Evolutionary conservation across 108 stramenopile species (phyloP).

Genomic region (Nannochloropsis gaditana): DNA sequence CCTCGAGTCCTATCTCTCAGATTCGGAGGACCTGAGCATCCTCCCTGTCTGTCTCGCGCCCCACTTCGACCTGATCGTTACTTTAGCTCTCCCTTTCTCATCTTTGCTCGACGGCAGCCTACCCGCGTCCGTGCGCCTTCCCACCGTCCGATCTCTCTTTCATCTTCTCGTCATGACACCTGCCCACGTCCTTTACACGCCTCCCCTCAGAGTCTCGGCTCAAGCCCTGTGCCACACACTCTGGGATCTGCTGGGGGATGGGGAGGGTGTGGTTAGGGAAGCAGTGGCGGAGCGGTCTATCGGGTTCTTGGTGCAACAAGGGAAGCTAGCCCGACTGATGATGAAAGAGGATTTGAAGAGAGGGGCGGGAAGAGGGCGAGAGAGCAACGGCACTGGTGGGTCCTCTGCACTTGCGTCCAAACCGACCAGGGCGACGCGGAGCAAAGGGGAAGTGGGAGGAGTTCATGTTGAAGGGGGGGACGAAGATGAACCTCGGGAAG

Average conservation of each 20-base stretch:
- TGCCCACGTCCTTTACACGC: neutral
- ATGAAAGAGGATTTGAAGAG: neutral
- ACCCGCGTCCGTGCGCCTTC: neutral
- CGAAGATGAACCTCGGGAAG: neutral
- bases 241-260: neutral
- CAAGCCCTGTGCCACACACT: neutral
- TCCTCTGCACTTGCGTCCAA: no score
- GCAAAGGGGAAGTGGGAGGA: no score
- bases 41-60: neutral
- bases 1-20: neutral
- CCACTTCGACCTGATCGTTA: neutral
- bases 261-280: neutral
- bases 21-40: neutral
- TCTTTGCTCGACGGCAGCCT: neutral
- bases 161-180: conserved; percentile 1
- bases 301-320: neutral
- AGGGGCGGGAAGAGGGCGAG: neutral
- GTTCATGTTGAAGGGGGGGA: neutral
- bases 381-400: neutral
- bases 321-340: neutral
- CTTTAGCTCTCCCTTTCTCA: neutral
- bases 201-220: neutral
- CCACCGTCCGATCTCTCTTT: neutral
- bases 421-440: no score
- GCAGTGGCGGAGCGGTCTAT: neutral